Base-by-base conservation (phyloP, 78 protist species). In the Chrysochromulina tobinii region DNA sequence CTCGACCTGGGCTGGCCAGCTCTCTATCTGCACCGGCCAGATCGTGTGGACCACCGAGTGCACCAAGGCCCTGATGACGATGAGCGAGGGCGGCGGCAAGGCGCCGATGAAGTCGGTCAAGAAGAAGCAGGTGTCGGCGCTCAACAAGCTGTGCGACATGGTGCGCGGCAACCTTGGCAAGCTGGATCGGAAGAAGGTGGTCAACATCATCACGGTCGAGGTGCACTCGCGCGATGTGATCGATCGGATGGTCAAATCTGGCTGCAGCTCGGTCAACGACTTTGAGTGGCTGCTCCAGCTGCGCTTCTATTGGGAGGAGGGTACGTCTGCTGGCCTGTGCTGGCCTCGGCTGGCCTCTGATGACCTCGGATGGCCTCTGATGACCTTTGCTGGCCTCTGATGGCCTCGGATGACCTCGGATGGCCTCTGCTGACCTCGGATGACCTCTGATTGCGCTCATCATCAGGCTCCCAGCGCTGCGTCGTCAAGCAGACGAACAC, bases 141-240 rank as follows among this genome's bases (percentile, higher is more conserved):
- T 97, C 59, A 66, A 72, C 73, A 53, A 77, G 68, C 88, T 91
- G 25, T 54, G 93, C 9, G 90, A 81, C 27, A 85, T 94, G 95
- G 95, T 97, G 73, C 55, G 91, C 27, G 67, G 58, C 23, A 25
- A 38, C 51, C 58, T 95, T 83, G 3, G 38, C 57, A 81, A 86
- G 87, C 55, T 94, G 53, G 38, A 81, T 12, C 96, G 98, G 15
- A 55, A 20, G 69, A 95, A 96, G 93, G 73, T 96, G 11, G 93
- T 87, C n/a, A 91, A 96, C 1, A 93, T 97, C 87, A 94, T 97
- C 94, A 97, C 98, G 68, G 94, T 96, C 91, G 97, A 96, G 64
- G 98, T 96, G 73, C 98, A 97, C 53, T 87, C 93, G 25, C 91
- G 98, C 7, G 98, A 97, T 21, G 97, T 97, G 21, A 91, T 97